Conservation (phyloP, 2,329 filamentous ascomycete species). For the Thermoascus crustaceus region DNA sequence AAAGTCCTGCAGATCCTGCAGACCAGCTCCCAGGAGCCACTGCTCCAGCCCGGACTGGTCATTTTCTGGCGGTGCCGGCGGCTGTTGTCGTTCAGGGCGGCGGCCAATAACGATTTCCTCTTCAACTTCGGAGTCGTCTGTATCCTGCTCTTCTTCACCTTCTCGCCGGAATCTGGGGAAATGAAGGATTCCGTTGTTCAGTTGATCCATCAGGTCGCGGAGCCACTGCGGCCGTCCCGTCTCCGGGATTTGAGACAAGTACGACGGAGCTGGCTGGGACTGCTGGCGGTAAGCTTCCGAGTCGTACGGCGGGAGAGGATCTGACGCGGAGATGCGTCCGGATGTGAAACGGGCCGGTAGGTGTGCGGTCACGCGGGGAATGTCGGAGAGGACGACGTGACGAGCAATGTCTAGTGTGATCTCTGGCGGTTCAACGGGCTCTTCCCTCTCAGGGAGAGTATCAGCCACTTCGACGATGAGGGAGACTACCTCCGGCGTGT, state of each 20-base stretch:
- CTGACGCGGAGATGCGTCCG: constrained; percentile 63
- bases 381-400: constrained; percentile 70
- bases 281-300: constrained; percentile 30
- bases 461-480: constrained; percentile 64
- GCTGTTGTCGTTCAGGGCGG: constrained; percentile 8
- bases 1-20: constrained; percentile 28
- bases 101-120: constrained; percentile 10
- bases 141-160: constrained; percentile 12
- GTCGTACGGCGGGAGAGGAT: constrained; percentile 66
- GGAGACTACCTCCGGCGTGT: constrained; percentile 60
- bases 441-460: constrained; percentile 38
- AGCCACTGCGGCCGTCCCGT: constrained; percentile 27
- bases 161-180: constrained; percentile 17
- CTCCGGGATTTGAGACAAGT: constrained; percentile 24
- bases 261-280: constrained; percentile 25
- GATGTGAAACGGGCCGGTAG: constrained; percentile 60
- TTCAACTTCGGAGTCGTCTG: constrained; percentile 8
- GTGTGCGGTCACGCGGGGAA: constrained; percentile 59
- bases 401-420: constrained; percentile 56
- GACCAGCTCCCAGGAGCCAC: constrained; percentile 26
- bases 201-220: constrained; percentile 26
- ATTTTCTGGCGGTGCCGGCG: constrained; percentile 17
- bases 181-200: constrained; percentile 24
- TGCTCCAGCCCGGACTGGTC: constrained; percentile 23
- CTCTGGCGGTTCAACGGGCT: constrained; percentile 36